Conservation (phyloP, 2,329 filamentous ascomycete species). For the Helminthosporium solani region DNA sequence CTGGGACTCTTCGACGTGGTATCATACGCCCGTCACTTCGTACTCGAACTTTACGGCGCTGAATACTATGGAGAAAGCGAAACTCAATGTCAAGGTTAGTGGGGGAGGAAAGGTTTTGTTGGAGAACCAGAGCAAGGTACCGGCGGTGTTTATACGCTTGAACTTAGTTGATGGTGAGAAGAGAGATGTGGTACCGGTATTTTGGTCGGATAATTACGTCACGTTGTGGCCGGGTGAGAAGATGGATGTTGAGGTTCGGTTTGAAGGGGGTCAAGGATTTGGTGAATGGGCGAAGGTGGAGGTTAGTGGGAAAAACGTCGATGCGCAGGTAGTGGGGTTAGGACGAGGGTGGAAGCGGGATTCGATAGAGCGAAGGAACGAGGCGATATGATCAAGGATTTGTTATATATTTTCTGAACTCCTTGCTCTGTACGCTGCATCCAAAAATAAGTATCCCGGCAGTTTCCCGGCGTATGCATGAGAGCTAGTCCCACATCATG, state of each 20-base stretch:
- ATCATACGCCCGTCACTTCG: constrained; percentile 56
- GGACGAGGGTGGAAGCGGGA: neutral
- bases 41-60: constrained; percentile 55
- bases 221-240: constrained; percentile 61
- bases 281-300: constrained; percentile 6
- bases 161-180: constrained; percentile 50
- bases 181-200: constrained; percentile 53
- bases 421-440: too few relatives aligned
- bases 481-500: neutral
- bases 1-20: constrained; percentile 61
- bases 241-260: constrained; percentile 31
- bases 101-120: constrained; percentile 43
- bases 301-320: constrained; percentile 16
- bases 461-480: too few relatives aligned
- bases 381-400: neutral
- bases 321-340: constrained; percentile 7
- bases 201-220: constrained; percentile 65
- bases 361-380: neutral
- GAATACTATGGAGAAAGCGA: constrained; percentile 19
- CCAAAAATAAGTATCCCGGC: too few relatives aligned
- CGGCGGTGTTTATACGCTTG: constrained; percentile 60
- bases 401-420: too few relatives aligned
- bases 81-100: constrained; percentile 25
- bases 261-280: neutral
- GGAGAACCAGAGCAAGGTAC: constrained; percentile 54